A percentile compares a stretch with the other conserved stretches of the same genome.
These are phyloP conservation scores for Solanum medicagineum DNA, from an alignment of 257 asterid species.

Conservation along the genomic window DNA sequence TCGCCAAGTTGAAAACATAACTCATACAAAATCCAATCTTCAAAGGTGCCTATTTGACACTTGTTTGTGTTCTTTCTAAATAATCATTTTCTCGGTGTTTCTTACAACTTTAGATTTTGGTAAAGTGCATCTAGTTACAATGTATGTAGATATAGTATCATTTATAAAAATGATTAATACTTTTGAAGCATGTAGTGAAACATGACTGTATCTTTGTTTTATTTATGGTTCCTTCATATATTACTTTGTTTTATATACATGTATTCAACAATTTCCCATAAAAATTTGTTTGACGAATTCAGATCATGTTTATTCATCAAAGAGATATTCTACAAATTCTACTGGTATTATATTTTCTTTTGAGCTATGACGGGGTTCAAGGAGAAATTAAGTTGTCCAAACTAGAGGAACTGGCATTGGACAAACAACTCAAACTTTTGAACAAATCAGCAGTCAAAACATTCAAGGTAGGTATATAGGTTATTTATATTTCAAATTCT, in stretches of 20 bases:
- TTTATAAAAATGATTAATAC: neutral
- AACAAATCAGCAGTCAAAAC: neutral
- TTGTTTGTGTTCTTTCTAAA: neutral
- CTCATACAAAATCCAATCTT: neutral
- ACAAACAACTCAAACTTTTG: neutral
- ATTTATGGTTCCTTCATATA: neutral
- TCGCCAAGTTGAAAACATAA: neutral
- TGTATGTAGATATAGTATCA: neutral
- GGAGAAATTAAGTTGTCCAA: neutral
- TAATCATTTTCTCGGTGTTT: neutral
- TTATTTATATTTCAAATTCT: neutral
- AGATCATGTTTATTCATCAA: neutral
- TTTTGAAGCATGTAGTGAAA: too few relatives aligned
- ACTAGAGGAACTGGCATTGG: neutral
- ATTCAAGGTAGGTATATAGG: neutral
- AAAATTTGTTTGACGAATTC: neutral
- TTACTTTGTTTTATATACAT: neutral
- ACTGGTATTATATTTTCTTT: neutral
- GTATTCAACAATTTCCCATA: neutral
- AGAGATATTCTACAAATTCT: neutral
- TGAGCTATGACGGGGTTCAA: neutral
- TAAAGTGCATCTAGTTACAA: neutral
- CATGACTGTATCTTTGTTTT: neutral
- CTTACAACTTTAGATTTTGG: neutral
- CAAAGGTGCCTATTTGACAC: neutral